Evolutionary conservation across 768 basidiomycete genomes (phyloP), one percentile per base, ranked within the genome.

Genomic region (Pulveroboletus sp.): DNA sequence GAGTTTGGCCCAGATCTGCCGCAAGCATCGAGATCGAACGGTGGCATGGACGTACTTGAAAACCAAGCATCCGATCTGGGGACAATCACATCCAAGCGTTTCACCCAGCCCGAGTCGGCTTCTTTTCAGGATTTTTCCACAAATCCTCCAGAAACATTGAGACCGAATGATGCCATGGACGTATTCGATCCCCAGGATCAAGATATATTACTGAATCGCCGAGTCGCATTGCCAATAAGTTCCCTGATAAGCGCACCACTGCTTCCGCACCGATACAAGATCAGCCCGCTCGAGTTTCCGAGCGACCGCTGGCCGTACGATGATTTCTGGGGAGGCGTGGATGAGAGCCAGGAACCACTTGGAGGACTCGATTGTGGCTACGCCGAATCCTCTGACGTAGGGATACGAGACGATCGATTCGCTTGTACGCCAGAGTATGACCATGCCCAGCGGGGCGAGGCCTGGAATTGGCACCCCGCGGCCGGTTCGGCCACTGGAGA

Each of bases 21-120:
- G 13, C 52, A 43, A 48, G 17, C 6, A 25, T 16, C n/a, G 24
- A 36, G 35, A 47, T 29, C 41, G 17, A 39, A 41, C 3, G 39
- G 23, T 41, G 29, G 16, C 6, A 17, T 32, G 21, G 29, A 38
- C 16, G 40, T 20, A 4, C 40, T 23, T 16, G 49, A 42, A 12
- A 10, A 16, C 8, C 31, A 35, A 25, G 42, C 43, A 13, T 21
- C 49, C 42, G 47, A 45, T 25, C 31, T 6, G 17, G 43, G n/a
- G 14, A 36, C 16, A 56, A 46, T 44, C 8, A 12, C 46, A 36
- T 60, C 57, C 36, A 53, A 55, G 40, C 52, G 50, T 27, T 54
- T 61, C 24, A n/a, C 44, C 35, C 47, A 49, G 14, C 32, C 37
- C 20, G 5, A 46, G 6, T 35, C 50, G 6, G 32, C 24, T 8